These are phyloP conservation scores for Vitis hybrid DNA, from an alignment of 177 flowering plant species.

Conservation along the genomic window DNA sequence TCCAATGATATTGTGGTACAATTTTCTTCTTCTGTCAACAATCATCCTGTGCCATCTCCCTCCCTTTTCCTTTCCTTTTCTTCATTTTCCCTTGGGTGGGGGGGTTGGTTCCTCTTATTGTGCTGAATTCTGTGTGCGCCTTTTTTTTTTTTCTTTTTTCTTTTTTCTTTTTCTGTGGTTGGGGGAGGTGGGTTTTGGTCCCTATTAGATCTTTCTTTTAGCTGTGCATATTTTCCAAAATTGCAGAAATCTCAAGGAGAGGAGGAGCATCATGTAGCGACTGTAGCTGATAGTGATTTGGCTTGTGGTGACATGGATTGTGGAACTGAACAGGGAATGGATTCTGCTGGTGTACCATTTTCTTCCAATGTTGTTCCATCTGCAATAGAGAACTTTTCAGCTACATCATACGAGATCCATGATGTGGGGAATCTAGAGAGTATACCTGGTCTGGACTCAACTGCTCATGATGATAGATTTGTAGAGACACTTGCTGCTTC, in stretches of 20 bases:
- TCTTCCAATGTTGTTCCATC: slow-evolving; percentile 28
- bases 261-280: slow-evolving; percentile 26
- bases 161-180: slow-evolving; percentile 6
- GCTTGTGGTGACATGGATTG: slow-evolving; percentile 15
- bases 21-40: slow-evolving; percentile 5
- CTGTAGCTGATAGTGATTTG: slow-evolving; percentile 16
- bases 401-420: slow-evolving; percentile 32
- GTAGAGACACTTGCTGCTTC: slow-evolving; percentile 37
- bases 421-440: slow-evolving; percentile 48
- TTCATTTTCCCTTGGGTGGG: neutral
- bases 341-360: slow-evolving; percentile 21
- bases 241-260: slow-evolving; percentile 34
- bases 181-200: neutral
- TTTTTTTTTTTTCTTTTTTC: neutral
- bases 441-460: slow-evolving; percentile 81
- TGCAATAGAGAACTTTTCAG: slow-evolving; percentile 24
- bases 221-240: slow-evolving; percentile 2
- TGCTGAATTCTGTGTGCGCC: neutral
- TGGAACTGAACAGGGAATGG: slow-evolving; percentile 23
- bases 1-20: slow-evolving; percentile 38
- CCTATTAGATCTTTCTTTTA: neutral
- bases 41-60: neutral
- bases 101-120: neutral
- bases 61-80: neutral
- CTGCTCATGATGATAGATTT: slow-evolving; percentile 31